Evolutionary conservation across 2,329 filamentous ascomycete genomes (phyloP), one percentile per base, ranked within the genome.

Genomic region (Paramyrothecium sp.): DNA sequence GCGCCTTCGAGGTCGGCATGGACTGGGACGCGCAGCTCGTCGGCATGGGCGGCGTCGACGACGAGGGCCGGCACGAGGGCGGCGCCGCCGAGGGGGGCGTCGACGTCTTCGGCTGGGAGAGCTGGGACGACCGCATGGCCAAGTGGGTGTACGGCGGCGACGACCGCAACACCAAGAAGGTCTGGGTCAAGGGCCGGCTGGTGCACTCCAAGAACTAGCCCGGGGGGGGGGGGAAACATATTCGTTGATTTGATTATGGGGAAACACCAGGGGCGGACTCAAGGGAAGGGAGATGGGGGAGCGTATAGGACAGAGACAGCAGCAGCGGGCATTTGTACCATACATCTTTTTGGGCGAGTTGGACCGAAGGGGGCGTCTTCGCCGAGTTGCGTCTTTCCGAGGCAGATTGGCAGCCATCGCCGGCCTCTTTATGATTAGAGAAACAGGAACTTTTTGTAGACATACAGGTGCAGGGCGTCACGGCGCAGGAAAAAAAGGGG

Each of bases 61-160:
- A 74, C 5, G 72, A 77, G 3, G 78, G 78, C 0, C 65, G 65
- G 3, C 56, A 56, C 20, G 59, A 63, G 0, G 53, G 63, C 20
- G 58, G 51, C 3, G 65, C 63, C 1, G 77, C 81, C 3, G 75
- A 76, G 2, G 87, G 89, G 0, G 86, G 88, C 51, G 91, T 97
- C 0, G 92, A 97, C 73, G 73, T 97, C 0, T 99, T 97, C 78
- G 93, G 92, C 1, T 92, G 89, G 84, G 94, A 98, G 81, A 84
- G 69, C n/a, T 96, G 90, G 91, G 85, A 89, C 44, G 91, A 98
- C 67, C 85, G 80, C 67, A 76, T 98, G 12, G 90, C 91, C 54
- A 99, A 99, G 79, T 99, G 95, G 95, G 79, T 98, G 60, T 99
- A 90, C 75, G 90, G 86, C 63, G 95, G 95, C 0, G 93, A 98